Evolutionary conservation across 305 asterid species (phyloP).

Genomic region (Fraxinus sp.): DNA sequence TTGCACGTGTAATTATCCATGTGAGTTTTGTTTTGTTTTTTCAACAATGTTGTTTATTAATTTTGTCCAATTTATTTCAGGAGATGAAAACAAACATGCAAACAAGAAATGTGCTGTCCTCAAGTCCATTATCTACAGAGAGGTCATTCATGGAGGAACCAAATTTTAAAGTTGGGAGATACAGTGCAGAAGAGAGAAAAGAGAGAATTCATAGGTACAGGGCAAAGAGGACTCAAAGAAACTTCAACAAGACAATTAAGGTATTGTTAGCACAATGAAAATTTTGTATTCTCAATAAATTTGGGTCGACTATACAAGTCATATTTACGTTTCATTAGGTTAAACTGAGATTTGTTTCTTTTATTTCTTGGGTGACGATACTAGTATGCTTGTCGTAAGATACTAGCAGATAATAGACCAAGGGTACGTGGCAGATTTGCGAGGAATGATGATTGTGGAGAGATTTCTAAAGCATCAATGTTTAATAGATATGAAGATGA

Average conservation of each 20-base stretch:
- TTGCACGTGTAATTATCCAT: background rate
- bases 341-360: slow-evolving; percentile 4
- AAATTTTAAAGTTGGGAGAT: slow-evolving; percentile 60
- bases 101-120: slow-evolving; percentile 37
- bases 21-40: background rate
- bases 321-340: background rate
- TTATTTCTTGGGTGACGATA: background rate
- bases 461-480: slow-evolving; percentile 59
- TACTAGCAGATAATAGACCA: slow-evolving; percentile 76
- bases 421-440: slow-evolving; percentile 92
- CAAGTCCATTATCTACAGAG: slow-evolving; percentile 59
- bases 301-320: background rate
- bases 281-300: background rate
- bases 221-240: slow-evolving; percentile 74
- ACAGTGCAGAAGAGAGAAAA: slow-evolving; percentile 73
- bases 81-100: slow-evolving; percentile 41
- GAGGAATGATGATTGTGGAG: slow-evolving; percentile 71
- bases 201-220: slow-evolving; percentile 75
- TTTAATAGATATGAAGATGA: slow-evolving; percentile 58
- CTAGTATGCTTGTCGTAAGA: slow-evolving; percentile 76
- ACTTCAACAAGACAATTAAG: slow-evolving; percentile 80
- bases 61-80: slow-evolving; percentile 24
- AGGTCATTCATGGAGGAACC: slow-evolving; percentile 62
- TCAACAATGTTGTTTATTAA: no score
- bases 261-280: slow-evolving; percentile 24